Percentiles rank a stretch among this genome's conserved stretches.
Conservation (phyloP, 495 filamentous ascomycete genomes). For the Talaromyces borbonicus region DNA sequence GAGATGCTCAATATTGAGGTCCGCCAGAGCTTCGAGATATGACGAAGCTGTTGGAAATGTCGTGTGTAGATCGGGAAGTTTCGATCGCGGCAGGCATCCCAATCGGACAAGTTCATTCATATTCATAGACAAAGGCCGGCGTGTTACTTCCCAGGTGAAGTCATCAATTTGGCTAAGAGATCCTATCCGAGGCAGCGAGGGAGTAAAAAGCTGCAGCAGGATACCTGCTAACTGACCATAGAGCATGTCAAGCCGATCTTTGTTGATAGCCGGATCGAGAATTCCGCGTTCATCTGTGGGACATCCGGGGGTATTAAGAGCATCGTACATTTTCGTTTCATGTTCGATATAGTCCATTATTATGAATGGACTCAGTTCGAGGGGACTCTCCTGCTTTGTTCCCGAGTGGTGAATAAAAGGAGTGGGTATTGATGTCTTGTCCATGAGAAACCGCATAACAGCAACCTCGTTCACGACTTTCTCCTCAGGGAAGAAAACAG, state of each 20-base stretch:
- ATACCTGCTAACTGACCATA: conserved; percentile 24
- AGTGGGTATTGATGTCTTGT: conserved; percentile 31
- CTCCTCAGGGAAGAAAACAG: conserved; percentile 22
- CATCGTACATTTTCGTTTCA: conserved; percentile 17
- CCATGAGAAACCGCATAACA: conserved; percentile 30
- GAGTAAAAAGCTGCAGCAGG: conserved; percentile 23
- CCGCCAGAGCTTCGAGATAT: conserved; percentile 28
- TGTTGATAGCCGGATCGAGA: conserved; percentile 19
- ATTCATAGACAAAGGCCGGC: conserved; percentile 15
- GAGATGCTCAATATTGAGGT: conserved; percentile 30
- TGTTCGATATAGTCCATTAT: conserved; percentile 34
- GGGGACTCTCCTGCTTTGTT: conserved; percentile 14
- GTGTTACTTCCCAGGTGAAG: conserved; percentile 9
- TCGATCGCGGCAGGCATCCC: conserved; percentile 1
- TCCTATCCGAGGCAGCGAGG: conserved; percentile 16
- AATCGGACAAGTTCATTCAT: conserved; percentile 17
- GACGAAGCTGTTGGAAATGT: conserved; percentile 21
- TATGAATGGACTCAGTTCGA: conserved; percentile 31
- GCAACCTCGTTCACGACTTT: conserved; percentile 32
- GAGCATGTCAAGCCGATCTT: conserved; percentile 16
- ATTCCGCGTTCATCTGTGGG: conserved; percentile 11
- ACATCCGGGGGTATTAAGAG: conserved; percentile 16
- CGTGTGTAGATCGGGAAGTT: conserved; percentile 8
- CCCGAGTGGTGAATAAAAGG: conserved; percentile 27
- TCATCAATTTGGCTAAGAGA: conserved; percentile 11